Evolutionary conservation across 1,139 yeast species (phyloP), one percentile per base, ranked within the genome.

Genomic region (Magnusiomyces clavatus): DNA sequence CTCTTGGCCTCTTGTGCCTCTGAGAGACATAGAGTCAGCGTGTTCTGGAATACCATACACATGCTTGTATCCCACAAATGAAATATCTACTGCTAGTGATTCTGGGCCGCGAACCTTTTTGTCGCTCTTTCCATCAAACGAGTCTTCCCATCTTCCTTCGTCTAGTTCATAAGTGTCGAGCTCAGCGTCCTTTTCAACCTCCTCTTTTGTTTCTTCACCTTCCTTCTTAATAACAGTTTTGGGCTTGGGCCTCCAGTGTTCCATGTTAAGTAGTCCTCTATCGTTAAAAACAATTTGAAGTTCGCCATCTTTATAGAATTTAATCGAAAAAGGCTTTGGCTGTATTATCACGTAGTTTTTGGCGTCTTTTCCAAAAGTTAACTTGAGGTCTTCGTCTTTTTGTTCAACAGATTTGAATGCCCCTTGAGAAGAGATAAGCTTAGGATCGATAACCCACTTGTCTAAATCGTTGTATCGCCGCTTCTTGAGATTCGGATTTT

Each of bases 21-120:
- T 77, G 58, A 92, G 73, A 20, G 83, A 76, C 55, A 92, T 69
- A 0, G 84, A 73, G 60, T 87, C 96, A 0, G 97, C 90, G 64
- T 92, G 98, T 66, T 92, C 98, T 0, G 98, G 97, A 49, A 92
- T 84, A 20, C 99, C 99, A 64, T 80, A 92, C 0, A 88, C 84
- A 60, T 84, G 76, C 11, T 72, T 66, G 60, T 75, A 83, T 0
- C 80, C 81, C 3, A 69, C 65, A 60, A 92, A 83, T 0, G 80
- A 69, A 54, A 89, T 76, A 65, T 92, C 99, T 44, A 86, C 57
- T 0, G 84, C 96, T 40, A 92, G 75, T 0, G 97, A 80, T 67
- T 92, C 97, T 0, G 98, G 97, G 0, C 99, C 98, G 46, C 86
- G 72, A 8, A 88, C 86, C 20, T 83, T 55, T 2, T 73, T 69